Evolutionary conservation across 2,329 filamentous ascomycete genomes (phyloP), one percentile per base, ranked within the genome.

Genomic region (Epichloe sibirici): DNA sequence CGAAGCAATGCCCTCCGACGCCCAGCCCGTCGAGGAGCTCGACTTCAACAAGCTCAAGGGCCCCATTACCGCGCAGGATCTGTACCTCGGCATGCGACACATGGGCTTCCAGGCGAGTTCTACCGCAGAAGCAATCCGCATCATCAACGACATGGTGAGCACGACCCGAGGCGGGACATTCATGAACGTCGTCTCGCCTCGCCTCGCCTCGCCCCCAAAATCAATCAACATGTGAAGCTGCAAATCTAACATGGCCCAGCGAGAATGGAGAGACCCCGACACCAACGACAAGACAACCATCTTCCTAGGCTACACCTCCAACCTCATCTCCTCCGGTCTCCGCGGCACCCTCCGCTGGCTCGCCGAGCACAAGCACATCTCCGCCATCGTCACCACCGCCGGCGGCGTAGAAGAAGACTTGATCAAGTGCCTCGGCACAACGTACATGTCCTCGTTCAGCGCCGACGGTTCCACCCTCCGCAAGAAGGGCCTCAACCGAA

Each of bases 391-490:
- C 55, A 95, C 93, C 25, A 95, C 93, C 0, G 93, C 93, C 0
- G 93, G 93, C 45, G 93, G 93, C 48, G 81, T 98, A 50, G 93
- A 98, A 69, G 93, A 98, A 67, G 93, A 98, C 69, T 83, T 98
- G 53, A 98, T 98, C 77, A 98, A 98, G 73, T 98, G 93, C 62
- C 82, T 98, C 2, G 93, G 86, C 11, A 85, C 89, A 50, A 98
- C 93, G 0, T 98, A 96, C 69, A 82, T 97, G 65, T 88, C 89
- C 45, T 84, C 87, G 1, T 98, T 97, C 71, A 81, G 78, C 49
- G 83, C 88, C 0, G 72, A 78, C 1, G 93, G 93, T 13, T 84
- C 86, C 8, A 79, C 81, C 1, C 78, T 98, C 23, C 87, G 93
- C 40, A 78, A 82, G 56, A 86, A 88, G 66, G 93, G 93, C 9